Conservation (phyloP, 1,284 basidiomycete species). For the Chondrostereum purpureum region DNA sequence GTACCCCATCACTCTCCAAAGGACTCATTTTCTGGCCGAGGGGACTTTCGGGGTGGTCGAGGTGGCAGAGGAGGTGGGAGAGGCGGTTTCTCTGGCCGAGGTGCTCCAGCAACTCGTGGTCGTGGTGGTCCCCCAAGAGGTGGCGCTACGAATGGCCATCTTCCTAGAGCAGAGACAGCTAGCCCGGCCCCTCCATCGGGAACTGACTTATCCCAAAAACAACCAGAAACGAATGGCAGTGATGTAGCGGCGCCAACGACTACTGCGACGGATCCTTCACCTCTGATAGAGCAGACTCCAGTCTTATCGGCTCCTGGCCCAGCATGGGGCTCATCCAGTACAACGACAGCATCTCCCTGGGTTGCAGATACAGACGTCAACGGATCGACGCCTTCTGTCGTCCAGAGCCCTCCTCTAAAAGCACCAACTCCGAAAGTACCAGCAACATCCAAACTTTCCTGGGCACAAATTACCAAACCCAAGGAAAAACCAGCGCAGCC, state of each 20-base stretch:
- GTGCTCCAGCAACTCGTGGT: slow-evolving; percentile 43
- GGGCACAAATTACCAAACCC: slow-evolving; percentile 69
- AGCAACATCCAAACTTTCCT: slow-evolving; percentile 67
- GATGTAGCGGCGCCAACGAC: slow-evolving; percentile 16
- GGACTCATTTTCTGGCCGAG: slow-evolving; percentile 42
- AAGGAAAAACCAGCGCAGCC: slow-evolving; percentile 47
- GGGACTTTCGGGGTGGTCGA: slow-evolving; percentile 57
- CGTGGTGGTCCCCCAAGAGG: slow-evolving; percentile 51
- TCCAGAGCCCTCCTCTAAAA: slow-evolving; percentile 16
- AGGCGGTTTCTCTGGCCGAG: slow-evolving; percentile 49
- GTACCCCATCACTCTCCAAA: slow-evolving; percentile 34
- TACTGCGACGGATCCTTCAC: slow-evolving; percentile 23
- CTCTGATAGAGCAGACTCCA: slow-evolving; percentile 12
- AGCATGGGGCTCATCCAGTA: slow-evolving; percentile 3
- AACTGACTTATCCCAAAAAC: slow-evolving; percentile 18
- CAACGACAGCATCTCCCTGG: slow-evolving; percentile 19
- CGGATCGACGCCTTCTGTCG: slow-evolving; percentile 22
- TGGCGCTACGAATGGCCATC: slow-evolving; percentile 40
- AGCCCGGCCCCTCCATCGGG: slow-evolving; percentile 20
- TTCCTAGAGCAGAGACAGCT: slow-evolving; percentile 20
- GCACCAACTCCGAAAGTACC: slow-evolving; percentile 45
- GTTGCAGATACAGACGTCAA: slow-evolving; percentile 31
- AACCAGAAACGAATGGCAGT: slow-evolving; percentile 17
- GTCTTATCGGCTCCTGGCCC: slow-evolving; percentile 6
- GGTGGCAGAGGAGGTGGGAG: slow-evolving; percentile 62